Base-by-base conservation (phyloP, 805 yeast genomes). In the Kodamaea neixiangensis region DNA sequence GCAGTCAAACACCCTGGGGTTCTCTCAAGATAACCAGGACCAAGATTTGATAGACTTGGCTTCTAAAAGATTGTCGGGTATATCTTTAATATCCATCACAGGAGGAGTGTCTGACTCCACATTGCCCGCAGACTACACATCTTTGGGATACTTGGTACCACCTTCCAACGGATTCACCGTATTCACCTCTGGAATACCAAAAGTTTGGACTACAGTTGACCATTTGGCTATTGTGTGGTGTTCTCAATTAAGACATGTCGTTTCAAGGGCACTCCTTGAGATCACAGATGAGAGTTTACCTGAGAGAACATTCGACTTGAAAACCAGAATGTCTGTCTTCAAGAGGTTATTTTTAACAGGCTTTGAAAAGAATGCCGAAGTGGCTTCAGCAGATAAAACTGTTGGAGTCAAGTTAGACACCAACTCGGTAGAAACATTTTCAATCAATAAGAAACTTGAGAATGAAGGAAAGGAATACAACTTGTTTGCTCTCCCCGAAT, bases 141-240 rank as follows among this genome's bases (percentile, higher is more conserved):
- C 88, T 1, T 69, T 89, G 3, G 81, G 83, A 7, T 87, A 87
- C 2, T 55, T 92, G 1, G 75, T 91, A 0, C 97, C 97, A 0
- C 75, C 78, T 1, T 55, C 80, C 0, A 82, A 93, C 59, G 97
- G 97, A 0, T 84, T 93, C 53, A 83, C 96, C 0, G 88, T 86
- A 0, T 89, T 82, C 58, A 81, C 97, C 0, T 84, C 94, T 0
- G 92, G 96, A 1, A 86, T 93, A 9, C 97, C 97, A 0, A 78
- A 77, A 1, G 97, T 93, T 1, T 93, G 97, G 96, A 85, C 97
- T 0, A 87, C 97, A 1, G 84, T 91, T 38, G 98, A 93, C 66
- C 99, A 93, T 69, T 76, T 90, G 56, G 97, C 98, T 0, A 85
- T 94, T 44, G 96, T 93, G 1, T 93, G 99, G 99, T 93, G 99